Conservation (phyloP, 495 filamentous ascomycete species). For the Melanomma pulvis-pyrius region DNA sequence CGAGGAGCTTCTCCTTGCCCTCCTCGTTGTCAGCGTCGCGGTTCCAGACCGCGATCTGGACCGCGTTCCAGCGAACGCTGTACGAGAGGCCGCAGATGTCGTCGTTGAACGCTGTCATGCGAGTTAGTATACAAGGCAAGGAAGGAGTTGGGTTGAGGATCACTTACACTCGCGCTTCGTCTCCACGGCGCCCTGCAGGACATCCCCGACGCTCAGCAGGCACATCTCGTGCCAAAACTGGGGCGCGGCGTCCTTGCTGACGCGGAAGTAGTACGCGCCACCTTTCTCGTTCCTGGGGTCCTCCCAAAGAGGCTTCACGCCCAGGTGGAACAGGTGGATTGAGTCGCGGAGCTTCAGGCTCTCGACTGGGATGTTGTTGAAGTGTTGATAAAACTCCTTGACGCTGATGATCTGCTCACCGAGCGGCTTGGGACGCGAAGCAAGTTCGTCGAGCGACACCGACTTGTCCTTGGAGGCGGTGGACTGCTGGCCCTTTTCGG, state of each 20-base stretch:
- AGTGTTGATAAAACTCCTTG: slow-evolving; percentile 83
- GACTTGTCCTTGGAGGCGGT: slow-evolving; percentile 16
- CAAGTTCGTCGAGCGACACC: slow-evolving; percentile 12
- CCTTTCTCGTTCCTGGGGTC: slow-evolving; percentile 80
- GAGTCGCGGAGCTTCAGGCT: slow-evolving; percentile 77
- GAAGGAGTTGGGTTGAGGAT: neutral
- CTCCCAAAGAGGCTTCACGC: slow-evolving; percentile 87
- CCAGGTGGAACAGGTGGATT: slow-evolving; percentile 85
- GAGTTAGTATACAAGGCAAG: slow-evolving; percentile 7
- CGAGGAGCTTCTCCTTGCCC: slow-evolving; percentile 70
- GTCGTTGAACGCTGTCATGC: slow-evolving; percentile 59
- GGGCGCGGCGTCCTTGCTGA: slow-evolving; percentile 70
- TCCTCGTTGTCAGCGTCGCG: slow-evolving; percentile 70
- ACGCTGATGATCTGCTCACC: slow-evolving; percentile 70
- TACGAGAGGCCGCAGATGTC: slow-evolving; percentile 77
- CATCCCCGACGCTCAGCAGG: slow-evolving; percentile 81
- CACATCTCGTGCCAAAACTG: slow-evolving; percentile 81
- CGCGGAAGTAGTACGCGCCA: slow-evolving; percentile 84
- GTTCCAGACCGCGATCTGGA: slow-evolving; percentile 87
- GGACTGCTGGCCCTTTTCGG: slow-evolving; percentile 51
- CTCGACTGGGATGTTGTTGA: slow-evolving; percentile 82
- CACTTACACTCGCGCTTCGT: slow-evolving; percentile 56
- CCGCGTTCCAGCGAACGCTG: slow-evolving; percentile 72
- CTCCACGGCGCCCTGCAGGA: slow-evolving; percentile 74
- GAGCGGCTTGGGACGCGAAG: slow-evolving; percentile 63